Percentiles rank a stretch among this genome's conserved stretches.
phyloP scores from a whole-genome alignment of 2,329 filamentous ascomycete species.

The Trichoderma sp. region DNA sequence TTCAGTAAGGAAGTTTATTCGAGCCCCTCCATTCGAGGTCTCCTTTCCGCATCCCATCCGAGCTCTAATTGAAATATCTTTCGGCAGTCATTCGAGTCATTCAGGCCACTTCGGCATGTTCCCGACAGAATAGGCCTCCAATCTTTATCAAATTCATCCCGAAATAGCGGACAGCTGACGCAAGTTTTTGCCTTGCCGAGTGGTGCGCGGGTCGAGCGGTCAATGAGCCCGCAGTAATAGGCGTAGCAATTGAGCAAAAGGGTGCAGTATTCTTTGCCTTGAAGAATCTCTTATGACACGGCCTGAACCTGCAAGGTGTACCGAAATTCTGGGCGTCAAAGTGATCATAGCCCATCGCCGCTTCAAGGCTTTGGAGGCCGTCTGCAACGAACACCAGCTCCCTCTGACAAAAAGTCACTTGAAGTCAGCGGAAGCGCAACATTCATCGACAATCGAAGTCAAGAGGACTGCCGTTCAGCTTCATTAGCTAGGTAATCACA shows the following conservation, averaged over 20 bases:
- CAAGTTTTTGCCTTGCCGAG: not conserved
- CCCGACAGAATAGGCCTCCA: not conserved
- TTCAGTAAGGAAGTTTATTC: not conserved
- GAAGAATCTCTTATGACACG: no score
- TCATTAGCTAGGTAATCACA: no score
- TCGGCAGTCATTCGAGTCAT: not conserved
- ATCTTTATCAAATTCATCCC: not conserved
- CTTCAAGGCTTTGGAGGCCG: no score
- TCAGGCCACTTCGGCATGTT: not conserved
- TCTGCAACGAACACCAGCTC: no score
- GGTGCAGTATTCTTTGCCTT: not conserved
- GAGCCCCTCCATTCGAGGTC: not conserved
- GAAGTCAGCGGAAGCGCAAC: no score
- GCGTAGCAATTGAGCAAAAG: not conserved
- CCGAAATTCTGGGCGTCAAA: no score
- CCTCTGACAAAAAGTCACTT: no score
- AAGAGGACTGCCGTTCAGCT: no score
- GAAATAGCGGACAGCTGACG: not conserved
- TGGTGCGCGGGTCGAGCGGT: not conserved
- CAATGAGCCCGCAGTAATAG: not conserved
- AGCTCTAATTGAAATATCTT: not conserved
- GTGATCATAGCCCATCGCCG: no score
- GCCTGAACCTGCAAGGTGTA: no score
- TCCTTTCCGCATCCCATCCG: not conserved
- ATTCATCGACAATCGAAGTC: no score